Conservation (phyloP, 768 basidiomycete genomes). For the Chiua virens region DNA sequence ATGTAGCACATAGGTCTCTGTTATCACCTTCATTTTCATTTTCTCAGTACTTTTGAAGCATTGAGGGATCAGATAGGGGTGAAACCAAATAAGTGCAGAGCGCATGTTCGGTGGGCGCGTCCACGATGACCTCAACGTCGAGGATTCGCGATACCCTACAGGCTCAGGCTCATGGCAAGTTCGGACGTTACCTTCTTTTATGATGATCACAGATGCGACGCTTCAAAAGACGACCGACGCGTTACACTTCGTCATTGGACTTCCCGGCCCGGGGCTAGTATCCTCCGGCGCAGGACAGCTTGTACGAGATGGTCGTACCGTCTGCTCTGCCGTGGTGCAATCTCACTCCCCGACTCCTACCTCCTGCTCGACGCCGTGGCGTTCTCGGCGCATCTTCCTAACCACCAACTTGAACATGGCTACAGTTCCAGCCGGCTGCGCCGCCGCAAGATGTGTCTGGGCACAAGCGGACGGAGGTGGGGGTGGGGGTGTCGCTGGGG, state of each 20-base stretch:
- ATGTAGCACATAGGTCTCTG: not conserved
- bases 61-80: no score
- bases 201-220: conserved; percentile 20
- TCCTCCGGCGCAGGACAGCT: not conserved
- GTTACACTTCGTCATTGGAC: not conserved
- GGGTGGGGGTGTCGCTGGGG: conserved; percentile 68
- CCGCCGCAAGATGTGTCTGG: no score
- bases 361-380: conserved; percentile 72
- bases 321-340: conserved; percentile 73
- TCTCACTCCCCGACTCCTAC: no score
- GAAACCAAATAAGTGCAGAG: no score
- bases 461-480: conserved; percentile 44
- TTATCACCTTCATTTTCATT: no score
- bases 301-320: conserved; percentile 32
- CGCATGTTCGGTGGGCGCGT: not conserved
- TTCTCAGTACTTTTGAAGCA: no score
- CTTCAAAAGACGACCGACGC: no score
- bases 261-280: not conserved
- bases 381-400: conserved; percentile 53
- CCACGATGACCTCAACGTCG: not conserved
- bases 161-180: no score
- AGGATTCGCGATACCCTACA: no score
- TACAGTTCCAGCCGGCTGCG: no score
- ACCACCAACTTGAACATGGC: conserved; percentile 11
- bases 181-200: not conserved